Evolutionary conservation across 805 yeast species (phyloP).

Genomic region (Teunomyces stri): DNA sequence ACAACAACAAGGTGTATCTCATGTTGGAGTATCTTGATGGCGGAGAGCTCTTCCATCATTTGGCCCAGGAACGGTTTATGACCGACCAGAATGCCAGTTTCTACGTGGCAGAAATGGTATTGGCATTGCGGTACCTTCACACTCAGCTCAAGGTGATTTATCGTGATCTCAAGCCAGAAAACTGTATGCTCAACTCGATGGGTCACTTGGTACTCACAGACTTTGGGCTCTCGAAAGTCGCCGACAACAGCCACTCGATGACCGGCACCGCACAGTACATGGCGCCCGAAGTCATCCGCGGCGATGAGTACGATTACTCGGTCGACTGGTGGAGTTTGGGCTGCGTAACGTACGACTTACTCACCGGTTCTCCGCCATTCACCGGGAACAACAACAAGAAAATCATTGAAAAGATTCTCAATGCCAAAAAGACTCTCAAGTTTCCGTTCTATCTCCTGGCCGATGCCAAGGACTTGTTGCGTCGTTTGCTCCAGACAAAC

Average conservation of each 20-base stretch:
- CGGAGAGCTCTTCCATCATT: slow-evolving; percentile 45
- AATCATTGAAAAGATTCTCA: slow-evolving; percentile 38
- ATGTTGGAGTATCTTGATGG: slow-evolving; percentile 46
- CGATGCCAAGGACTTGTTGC: slow-evolving; percentile 42
- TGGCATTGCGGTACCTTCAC: slow-evolving; percentile 41
- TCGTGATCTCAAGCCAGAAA: slow-evolving; percentile 45
- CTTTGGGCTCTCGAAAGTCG: slow-evolving; percentile 43
- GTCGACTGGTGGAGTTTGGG: slow-evolving; percentile 52
- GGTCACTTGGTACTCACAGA: slow-evolving; percentile 45
- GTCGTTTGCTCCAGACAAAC: slow-evolving; percentile 35
- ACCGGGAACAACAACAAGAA: slow-evolving; percentile 41
- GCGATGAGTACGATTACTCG: slow-evolving; percentile 39
- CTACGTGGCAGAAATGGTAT: slow-evolving; percentile 42
- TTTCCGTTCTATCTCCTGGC: slow-evolving; percentile 40
- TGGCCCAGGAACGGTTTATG: slow-evolving; percentile 22
- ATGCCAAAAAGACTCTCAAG: slow-evolving; percentile 29
- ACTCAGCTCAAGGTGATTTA: slow-evolving; percentile 37
- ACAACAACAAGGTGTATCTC: slow-evolving; percentile 40
- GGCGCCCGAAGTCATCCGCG: slow-evolving; percentile 47
- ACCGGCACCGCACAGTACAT: slow-evolving; percentile 47
- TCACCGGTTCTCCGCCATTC: slow-evolving; percentile 46
- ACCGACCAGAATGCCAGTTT: slow-evolving; percentile 38
- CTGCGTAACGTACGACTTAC: slow-evolving; percentile 41
- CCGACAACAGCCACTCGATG: slow-evolving; percentile 26
- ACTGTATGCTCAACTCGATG: slow-evolving; percentile 40